These are phyloP conservation scores for Microdochium trichocladiopsis DNA, from an alignment of 2,329 filamentous ascomycete species.

Conservation along the genomic window DNA sequence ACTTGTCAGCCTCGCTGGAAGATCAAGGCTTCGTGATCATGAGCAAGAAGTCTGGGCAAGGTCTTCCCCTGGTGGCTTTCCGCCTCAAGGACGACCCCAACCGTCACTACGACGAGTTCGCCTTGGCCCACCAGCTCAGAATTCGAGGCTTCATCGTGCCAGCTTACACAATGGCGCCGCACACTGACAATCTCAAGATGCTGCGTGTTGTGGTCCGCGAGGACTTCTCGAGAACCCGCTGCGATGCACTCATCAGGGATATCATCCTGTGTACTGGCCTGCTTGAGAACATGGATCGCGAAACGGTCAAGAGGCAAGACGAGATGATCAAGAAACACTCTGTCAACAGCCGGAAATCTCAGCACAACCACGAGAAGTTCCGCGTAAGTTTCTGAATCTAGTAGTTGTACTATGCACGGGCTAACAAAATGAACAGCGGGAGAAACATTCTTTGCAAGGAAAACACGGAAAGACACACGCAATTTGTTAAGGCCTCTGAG, in stretches of 20 bases:
- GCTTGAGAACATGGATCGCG: conserved; percentile 67
- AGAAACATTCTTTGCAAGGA: conserved; percentile 65
- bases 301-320: conserved; percentile 62
- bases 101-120: conserved; percentile 65
- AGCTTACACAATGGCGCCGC: conserved; percentile 93
- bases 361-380: conserved; percentile 43
- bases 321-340: conserved; percentile 55
- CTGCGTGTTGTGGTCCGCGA: conserved; percentile 88
- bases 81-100: conserved; percentile 59
- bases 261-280: conserved; percentile 70
- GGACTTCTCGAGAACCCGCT: conserved; percentile 78
- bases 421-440: conserved; percentile 40
- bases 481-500: neutral
- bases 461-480: neutral
- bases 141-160: conserved; percentile 89
- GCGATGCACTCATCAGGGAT: conserved; percentile 71
- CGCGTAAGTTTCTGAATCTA: conserved; percentile 40
- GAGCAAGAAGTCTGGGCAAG: conserved; percentile 69
- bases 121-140: conserved; percentile 77
- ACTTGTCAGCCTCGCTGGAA: conserved; percentile 68
- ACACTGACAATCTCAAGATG: conserved; percentile 80
- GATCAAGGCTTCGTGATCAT: conserved; percentile 80
- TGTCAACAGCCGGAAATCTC: conserved; percentile 42
- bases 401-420: too few relatives aligned
- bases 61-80: conserved; percentile 87